These are phyloP conservation scores for Dendrobium huoshanense DNA, from an alignment of 106 monocot species.

Conservation along the genomic window DNA sequence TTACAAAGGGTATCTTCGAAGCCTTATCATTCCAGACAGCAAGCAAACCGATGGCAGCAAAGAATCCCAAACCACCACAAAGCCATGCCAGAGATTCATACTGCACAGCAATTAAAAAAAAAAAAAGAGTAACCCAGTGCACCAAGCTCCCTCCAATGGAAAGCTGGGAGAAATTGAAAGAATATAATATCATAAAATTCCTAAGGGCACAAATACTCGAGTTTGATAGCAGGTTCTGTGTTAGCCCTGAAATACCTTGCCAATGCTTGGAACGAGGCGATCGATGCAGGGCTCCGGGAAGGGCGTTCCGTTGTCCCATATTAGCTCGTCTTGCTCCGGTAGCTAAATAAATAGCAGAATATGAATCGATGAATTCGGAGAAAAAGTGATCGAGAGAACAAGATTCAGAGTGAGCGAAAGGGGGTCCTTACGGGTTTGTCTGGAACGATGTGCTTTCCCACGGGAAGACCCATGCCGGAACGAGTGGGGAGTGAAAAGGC, in stretches of 20 bases:
- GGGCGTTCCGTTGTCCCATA: constrained; percentile 93
- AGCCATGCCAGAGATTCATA: constrained; percentile 94
- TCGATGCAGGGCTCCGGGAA: constrained; percentile 95
- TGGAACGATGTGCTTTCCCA: constrained; percentile 84
- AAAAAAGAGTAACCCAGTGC: not conserved
- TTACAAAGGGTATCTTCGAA: constrained; percentile 89
- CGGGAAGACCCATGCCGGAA: constrained; percentile 92
- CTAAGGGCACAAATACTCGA: not conserved
- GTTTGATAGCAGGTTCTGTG: no score
- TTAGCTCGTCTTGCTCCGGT: constrained; percentile 62
- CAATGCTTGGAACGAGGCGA: constrained; percentile 67
- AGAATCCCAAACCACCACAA: constrained; percentile 82
- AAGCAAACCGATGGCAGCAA: constrained; percentile 57
- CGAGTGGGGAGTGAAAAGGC: constrained; percentile 48
- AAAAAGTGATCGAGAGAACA: not conserved
- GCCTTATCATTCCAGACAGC: constrained; percentile 94
- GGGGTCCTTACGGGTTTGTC: constrained; percentile 55
- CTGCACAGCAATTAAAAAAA: constrained; percentile 18
- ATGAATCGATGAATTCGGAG: not conserved
- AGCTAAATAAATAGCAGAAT: constrained; percentile 27
- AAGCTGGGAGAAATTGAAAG: not conserved
- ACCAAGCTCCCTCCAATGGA: not conserved
- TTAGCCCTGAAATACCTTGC: constrained; percentile 44
- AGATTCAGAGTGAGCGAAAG: not conserved
- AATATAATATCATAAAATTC: not conserved